phyloP scores from a whole-genome alignment of 2,329 filamentous ascomycete genomes.

The Fusarium virguliforme region DNA sequence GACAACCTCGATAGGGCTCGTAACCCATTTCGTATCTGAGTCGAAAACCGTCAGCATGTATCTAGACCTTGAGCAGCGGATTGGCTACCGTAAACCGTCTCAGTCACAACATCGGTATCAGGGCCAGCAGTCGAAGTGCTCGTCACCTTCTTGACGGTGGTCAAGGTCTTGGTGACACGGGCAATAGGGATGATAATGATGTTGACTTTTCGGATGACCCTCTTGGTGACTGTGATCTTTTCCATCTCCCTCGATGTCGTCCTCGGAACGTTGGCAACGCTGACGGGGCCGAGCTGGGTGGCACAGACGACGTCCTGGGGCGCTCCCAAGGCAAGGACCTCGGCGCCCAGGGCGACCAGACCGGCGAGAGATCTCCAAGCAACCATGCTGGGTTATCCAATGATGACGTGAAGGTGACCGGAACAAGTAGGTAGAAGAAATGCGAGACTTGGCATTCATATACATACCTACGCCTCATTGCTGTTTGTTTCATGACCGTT shows the following conservation, averaged over 20 bases:
- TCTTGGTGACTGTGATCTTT: slow-evolving; percentile 9
- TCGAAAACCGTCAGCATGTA: background rate
- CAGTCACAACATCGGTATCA: background rate
- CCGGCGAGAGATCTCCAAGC: background rate
- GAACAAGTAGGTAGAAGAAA: background rate
- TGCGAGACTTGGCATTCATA: background rate
- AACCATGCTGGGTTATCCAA: background rate
- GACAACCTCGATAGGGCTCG: background rate
- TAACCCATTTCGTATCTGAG: background rate
- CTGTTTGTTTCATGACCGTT: background rate
- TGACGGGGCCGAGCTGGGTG: background rate
- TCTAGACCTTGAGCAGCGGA: too few species aligned
- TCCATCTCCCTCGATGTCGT: background rate
- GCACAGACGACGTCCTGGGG: background rate
- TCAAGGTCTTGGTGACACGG: background rate
- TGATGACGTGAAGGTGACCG: background rate
- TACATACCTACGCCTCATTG: background rate
- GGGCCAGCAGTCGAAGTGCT: background rate
- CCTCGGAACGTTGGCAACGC: background rate
- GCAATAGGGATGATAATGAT: background rate
- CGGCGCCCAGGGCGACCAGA: background rate
- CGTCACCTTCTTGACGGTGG: background rate
- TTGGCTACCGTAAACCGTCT: background rate
- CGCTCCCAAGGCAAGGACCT: background rate
- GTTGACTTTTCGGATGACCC: slow-evolving; percentile 17